A percentile compares a stretch with the other conserved stretches of the same genome.
These are phyloP conservation scores for Chimonanthus praecox DNA, from an alignment of 164 flowering plant species.

Conservation along the genomic window DNA sequence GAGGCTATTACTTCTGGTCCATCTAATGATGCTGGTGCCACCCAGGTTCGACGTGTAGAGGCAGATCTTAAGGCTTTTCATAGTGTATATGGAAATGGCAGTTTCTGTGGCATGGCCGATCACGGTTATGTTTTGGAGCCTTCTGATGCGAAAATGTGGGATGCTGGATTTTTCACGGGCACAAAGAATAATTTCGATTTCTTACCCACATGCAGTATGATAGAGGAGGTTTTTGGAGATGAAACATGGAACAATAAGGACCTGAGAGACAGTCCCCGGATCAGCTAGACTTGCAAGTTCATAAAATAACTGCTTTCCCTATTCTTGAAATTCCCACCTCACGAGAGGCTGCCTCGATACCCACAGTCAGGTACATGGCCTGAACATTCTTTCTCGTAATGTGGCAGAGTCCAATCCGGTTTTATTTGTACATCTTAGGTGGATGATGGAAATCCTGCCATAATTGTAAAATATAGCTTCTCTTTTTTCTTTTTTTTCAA, in stretches of 20 bases:
- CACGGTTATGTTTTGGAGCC: conserved; percentile 32
- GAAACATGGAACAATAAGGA: conserved; percentile 26
- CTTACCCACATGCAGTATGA: conserved; percentile 52
- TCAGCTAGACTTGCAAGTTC: conserved; percentile 6
- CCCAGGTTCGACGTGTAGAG: conserved; percentile 15
- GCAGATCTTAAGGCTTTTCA: conserved; percentile 19
- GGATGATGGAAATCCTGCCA: conserved; percentile 14
- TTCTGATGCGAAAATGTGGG: conserved; percentile 46
- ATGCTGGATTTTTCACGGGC: conserved; percentile 28
- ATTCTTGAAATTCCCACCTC: neutral
- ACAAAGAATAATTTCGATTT: conserved; percentile 35
- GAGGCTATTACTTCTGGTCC: conserved; percentile 7
- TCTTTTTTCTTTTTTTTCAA: neutral
- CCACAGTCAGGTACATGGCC: neutral
- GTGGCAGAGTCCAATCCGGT: conserved; percentile 9
- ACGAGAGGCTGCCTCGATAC: neutral
- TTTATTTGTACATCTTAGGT: conserved; percentile 22
- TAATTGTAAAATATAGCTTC: neutral
- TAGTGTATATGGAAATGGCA: conserved; percentile 10
- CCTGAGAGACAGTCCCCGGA: conserved; percentile 22
- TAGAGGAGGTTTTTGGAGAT: conserved; percentile 63
- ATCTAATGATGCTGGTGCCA: conserved; percentile 11
- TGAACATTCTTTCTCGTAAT: conserved; percentile 2
- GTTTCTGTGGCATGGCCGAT: conserved; percentile 5
- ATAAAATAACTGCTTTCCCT: neutral